phyloP scores from a whole-genome alignment of 495 filamentous ascomycete species.

The Tetracladium marchalianum region DNA sequence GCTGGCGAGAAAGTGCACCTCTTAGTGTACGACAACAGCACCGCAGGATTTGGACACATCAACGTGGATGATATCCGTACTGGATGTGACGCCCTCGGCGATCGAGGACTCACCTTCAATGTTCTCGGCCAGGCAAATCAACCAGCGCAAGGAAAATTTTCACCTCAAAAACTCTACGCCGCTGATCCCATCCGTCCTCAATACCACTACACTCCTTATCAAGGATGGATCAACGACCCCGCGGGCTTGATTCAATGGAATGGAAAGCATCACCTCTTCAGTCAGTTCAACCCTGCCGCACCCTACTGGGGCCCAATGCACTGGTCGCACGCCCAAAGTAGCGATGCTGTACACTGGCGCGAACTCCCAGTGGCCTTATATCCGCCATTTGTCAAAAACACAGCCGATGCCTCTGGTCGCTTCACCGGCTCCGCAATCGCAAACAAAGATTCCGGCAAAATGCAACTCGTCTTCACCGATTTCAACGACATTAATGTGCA shows the following conservation, averaged over 20 bases:
- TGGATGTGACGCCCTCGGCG: conserved; percentile 12
- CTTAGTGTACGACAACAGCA: conserved; percentile 9
- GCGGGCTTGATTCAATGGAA: conserved; percentile 14
- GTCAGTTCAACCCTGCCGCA: conserved; percentile 39
- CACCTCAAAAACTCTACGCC: conserved; percentile 2
- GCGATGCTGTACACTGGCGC: conserved; percentile 33
- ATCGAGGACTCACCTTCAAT: conserved; percentile 9
- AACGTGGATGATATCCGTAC: conserved; percentile 13
- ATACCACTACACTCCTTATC: conserved; percentile 15
- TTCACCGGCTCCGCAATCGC: conserved; percentile 12
- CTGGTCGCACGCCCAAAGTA: conserved; percentile 32
- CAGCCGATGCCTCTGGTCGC: conserved; percentile 19
- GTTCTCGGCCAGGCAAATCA: conserved; percentile 15
- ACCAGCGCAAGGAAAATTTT: neutral
- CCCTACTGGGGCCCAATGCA: conserved; percentile 35
- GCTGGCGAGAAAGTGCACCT: conserved; percentile 12
- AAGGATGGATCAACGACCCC: conserved; percentile 19
- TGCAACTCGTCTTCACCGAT: conserved; percentile 11
- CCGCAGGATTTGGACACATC: conserved; percentile 11
- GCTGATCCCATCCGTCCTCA: conserved; percentile 11
- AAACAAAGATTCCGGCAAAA: conserved; percentile 2
- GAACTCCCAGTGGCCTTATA: conserved; percentile 27
- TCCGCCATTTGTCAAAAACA: conserved; percentile 11
- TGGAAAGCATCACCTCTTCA: conserved; percentile 31
- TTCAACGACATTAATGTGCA: conserved; percentile 2